These are phyloP conservation scores for Syncephalastrum sp. DNA, from an alignment of 371 early-diverging fungal species.

Conservation along the genomic window DNA sequence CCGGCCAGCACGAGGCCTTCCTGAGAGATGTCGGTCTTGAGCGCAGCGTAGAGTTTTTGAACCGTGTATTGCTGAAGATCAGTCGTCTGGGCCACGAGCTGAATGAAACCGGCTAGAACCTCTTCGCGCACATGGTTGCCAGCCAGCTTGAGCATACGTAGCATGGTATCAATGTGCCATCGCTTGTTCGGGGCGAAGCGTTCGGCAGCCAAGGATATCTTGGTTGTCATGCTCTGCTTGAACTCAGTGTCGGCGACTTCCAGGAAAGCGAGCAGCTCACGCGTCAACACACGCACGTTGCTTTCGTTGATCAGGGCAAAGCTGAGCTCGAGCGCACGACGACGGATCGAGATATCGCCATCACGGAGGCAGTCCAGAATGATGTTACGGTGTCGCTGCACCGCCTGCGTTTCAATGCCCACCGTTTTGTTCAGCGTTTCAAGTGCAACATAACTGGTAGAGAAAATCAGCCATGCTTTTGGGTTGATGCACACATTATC, in stretches of 20 bases:
- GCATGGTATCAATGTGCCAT: constrained; percentile 96
- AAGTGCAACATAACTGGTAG: constrained; percentile 87
- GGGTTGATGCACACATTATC: background rate
- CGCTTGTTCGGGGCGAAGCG: constrained; percentile 85
- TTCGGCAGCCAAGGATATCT: constrained; percentile 88
- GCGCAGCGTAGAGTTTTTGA: constrained; percentile 80
- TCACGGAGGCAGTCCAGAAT: constrained; percentile 95
- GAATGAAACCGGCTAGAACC: constrained; percentile 69
- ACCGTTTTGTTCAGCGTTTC: constrained; percentile 90
- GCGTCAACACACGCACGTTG: constrained; percentile 91
- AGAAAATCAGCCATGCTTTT: background rate
- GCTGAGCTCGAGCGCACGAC: constrained; percentile 93
- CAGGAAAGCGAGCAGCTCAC: constrained; percentile 90
- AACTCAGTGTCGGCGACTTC: constrained; percentile 92
- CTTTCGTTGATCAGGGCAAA: constrained; percentile 92
- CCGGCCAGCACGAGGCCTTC: constrained; percentile 91
- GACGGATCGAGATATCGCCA: constrained; percentile 93
- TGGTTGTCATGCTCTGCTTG: constrained; percentile 84
- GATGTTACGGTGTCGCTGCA: constrained; percentile 96
- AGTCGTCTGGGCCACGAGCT: constrained; percentile 68
- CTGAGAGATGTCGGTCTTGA: constrained; percentile 79
- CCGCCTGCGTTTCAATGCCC: constrained; percentile 85
- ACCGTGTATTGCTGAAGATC: constrained; percentile 86
- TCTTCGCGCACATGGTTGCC: constrained; percentile 75
- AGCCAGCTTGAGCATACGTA: constrained; percentile 83